These are phyloP conservation scores for Globisporangium sylvaticum DNA, from an alignment of 352 stramenopile genomes.

Conservation along the genomic window DNA sequence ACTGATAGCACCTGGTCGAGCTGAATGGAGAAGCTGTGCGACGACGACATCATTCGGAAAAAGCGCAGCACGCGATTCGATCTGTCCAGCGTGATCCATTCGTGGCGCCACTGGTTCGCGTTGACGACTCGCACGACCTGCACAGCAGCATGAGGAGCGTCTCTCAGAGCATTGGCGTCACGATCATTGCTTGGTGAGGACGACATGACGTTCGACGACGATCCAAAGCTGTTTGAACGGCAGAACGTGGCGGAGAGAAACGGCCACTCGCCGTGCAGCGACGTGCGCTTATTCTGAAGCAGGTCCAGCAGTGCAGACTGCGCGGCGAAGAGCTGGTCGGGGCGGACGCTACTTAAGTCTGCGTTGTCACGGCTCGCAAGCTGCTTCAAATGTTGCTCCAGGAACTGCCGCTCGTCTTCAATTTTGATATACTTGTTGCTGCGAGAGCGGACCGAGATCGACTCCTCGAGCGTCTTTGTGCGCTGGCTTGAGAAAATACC, in stretches of 20 bases:
- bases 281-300: slow-evolving; percentile 20
- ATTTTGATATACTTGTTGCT: slow-evolving; percentile 25
- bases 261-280: slow-evolving; percentile 24
- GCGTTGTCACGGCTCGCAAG: slow-evolving; percentile 9
- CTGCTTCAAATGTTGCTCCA: slow-evolving; percentile 32
- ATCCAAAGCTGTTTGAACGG: slow-evolving; percentile 10
- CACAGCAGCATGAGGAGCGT: slow-evolving; percentile 20
- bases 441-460: slow-evolving; percentile 34
- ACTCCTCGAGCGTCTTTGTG: slow-evolving; percentile 24
- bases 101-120: slow-evolving; percentile 39
- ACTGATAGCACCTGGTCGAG: slow-evolving; percentile 30
- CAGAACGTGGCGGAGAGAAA: slow-evolving; percentile 22
- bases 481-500: slow-evolving; percentile 18
- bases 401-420: slow-evolving; percentile 37
- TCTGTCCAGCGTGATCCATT: slow-evolving; percentile 51
- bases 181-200: background rate
- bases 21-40: slow-evolving; percentile 25
- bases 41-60: slow-evolving; percentile 40
- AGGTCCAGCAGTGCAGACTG: slow-evolving; percentile 26
- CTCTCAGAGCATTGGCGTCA: slow-evolving; percentile 6
- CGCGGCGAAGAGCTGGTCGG: slow-evolving; percentile 18
- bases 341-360: background rate
- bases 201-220: slow-evolving; percentile 12
- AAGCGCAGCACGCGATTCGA: slow-evolving; percentile 33
- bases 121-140: slow-evolving; percentile 43